phyloP scores from a whole-genome alignment of 441 rosid species.

The Rhodomyrtus psidioides region DNA sequence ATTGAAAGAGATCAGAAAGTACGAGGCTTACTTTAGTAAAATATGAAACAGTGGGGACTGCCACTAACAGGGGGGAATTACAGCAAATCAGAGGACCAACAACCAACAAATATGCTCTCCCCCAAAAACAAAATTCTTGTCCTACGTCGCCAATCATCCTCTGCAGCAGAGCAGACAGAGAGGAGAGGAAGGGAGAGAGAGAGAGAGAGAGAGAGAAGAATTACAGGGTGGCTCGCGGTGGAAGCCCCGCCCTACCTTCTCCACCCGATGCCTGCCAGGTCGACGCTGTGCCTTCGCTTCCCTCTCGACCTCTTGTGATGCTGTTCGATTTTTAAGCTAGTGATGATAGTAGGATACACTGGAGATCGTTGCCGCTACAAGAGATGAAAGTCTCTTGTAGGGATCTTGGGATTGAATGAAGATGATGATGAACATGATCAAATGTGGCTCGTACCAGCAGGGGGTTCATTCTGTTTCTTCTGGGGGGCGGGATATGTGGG shows the following conservation, averaged over 20 bases:
- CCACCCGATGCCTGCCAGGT: conserved; percentile 59
- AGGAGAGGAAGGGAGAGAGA: conserved; percentile 27
- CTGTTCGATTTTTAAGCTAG: neutral
- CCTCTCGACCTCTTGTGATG: neutral
- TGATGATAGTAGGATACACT: neutral
- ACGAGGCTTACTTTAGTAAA: neutral
- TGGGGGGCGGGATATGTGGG: neutral
- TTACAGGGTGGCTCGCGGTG: conserved; percentile 68
- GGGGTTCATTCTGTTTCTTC: neutral
- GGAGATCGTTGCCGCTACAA: neutral
- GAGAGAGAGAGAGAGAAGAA: conserved; percentile 59
- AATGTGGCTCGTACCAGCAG: neutral
- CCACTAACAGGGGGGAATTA: neutral
- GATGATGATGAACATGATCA: neutral
- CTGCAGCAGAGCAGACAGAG: neutral
- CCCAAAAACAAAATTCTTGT: neutral
- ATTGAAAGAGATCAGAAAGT: neutral
- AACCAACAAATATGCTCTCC: neutral
- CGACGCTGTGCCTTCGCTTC: conserved; percentile 54
- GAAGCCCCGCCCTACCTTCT: conserved; percentile 55
- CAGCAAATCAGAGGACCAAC: neutral
- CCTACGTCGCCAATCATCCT: neutral
- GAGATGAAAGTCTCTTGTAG: neutral
- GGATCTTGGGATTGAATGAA: neutral
- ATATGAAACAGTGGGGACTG: neutral